Evolutionary conservation across 1,284 basidiomycete genomes (phyloP).

Genomic region (Fereydounia khargensis): DNA sequence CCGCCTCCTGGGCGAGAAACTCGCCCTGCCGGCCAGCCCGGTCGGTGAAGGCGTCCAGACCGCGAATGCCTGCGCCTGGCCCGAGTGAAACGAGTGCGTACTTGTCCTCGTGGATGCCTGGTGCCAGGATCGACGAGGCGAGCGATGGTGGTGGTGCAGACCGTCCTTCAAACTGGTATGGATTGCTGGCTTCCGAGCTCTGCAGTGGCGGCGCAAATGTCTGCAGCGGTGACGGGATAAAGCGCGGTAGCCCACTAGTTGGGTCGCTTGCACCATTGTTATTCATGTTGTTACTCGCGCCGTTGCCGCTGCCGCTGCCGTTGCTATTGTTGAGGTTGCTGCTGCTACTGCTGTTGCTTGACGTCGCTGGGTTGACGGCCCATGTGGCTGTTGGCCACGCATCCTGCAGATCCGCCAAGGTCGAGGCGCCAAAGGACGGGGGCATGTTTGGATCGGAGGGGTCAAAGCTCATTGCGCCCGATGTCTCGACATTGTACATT

Average conservation of each 20-base stretch:
- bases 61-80: constrained; percentile 38
- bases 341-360: not conserved
- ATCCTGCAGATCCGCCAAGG: constrained; percentile 26
- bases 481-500: not conserved
- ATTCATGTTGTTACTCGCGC: no score
- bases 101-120: constrained; percentile 35
- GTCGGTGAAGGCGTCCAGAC: constrained; percentile 39
- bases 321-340: no score
- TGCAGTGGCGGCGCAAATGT: constrained; percentile 1
- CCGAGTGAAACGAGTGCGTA: constrained; percentile 38
- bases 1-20: constrained; percentile 10
- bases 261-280: constrained; percentile 16
- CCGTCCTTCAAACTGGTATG: constrained; percentile 19
- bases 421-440: constrained; percentile 20
- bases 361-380: constrained; percentile 10
- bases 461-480: not conserved
- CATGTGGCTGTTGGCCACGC: constrained; percentile 28
- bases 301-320: no score
- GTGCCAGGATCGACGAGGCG: constrained; percentile 21
- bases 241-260: constrained; percentile 12
- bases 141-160: constrained; percentile 2
- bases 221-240: constrained; percentile 24
- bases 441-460: not conserved
- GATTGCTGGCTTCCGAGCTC: constrained; percentile 2
- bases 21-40: constrained; percentile 35